These are phyloP conservation scores for Hanseniaspora opuntiae DNA, from an alignment of 805 yeast species.

Conservation along the genomic window DNA sequence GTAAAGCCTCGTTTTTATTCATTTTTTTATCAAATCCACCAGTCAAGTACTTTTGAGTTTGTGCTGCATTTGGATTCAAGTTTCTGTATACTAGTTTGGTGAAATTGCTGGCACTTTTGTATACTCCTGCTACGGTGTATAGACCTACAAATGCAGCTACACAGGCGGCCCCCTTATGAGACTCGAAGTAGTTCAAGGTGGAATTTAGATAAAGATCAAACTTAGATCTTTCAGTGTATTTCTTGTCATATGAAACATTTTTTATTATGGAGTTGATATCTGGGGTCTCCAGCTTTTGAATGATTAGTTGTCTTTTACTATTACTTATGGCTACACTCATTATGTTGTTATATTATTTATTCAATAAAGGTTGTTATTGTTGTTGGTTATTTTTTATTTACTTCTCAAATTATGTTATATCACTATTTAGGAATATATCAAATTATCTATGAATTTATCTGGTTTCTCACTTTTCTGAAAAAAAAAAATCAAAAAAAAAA, in stretches of 20 bases:
- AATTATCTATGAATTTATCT: no score
- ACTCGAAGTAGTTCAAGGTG: conserved; percentile 44
- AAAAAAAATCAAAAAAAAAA: no score
- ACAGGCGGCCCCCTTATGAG: conserved; percentile 65
- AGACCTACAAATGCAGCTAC: conserved; percentile 53
- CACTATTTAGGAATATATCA: no score
- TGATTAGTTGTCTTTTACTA: conserved; percentile 8
- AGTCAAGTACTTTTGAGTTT: conserved; percentile 43
- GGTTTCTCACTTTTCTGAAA: no score
- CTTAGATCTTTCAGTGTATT: conserved; percentile 19
- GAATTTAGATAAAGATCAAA: conserved; percentile 55
- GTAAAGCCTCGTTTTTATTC: conserved; percentile 79
- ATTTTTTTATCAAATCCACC: conserved; percentile 91
- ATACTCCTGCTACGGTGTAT: conserved; percentile 52
- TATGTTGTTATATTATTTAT: not conserved
- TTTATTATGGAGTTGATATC: conserved; percentile 13
- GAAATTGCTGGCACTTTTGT: conserved; percentile 31
- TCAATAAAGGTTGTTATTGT: not conserved
- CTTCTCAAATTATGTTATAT: not conserved
- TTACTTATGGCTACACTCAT: conserved; percentile 4
- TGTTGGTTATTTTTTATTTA: not conserved
- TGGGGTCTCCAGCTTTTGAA: conserved; percentile 15
- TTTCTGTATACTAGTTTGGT: conserved; percentile 16
- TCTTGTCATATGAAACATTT: conserved; percentile 16
- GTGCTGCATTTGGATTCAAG: conserved; percentile 32